Evolutionary conservation across 208 protist species (phyloP), one percentile per base, ranked within the genome.

Genomic region (Crithidia thermophila): DNA sequence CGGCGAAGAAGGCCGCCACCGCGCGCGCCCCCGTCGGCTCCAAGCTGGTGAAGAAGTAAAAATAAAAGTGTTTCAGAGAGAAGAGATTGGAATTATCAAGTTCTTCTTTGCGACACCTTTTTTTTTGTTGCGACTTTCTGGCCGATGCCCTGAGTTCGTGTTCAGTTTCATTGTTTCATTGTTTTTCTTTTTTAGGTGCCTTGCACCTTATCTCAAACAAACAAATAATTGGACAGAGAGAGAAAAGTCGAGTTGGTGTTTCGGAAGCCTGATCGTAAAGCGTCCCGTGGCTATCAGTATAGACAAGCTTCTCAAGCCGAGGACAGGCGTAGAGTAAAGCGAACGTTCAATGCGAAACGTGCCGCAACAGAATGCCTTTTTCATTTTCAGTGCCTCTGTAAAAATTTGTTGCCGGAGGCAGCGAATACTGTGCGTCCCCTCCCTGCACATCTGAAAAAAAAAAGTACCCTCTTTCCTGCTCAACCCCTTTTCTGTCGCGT

Each of bases 11-110:
- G 58, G 57, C 57, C 34, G 45, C 70, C 55, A 40, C 21, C 33
- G 53, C 63, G 31, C 77, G 72, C 68, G 76, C 57, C 21, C 84
- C 85, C 49, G 77, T 94, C 63, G 88, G 88, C 51, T 82, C 85
- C 60, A 90, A 87, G 74, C 69, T 91, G 55, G 75, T 64, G 75
- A 86, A 88, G 72, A 90, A 88, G 75, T 88, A 77, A 82, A 40
- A 37, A 11, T 39, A 39, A 14, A 11, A 14, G 36, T 39, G 36
- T 39, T 6, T 39, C 9, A 14, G 36, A 39, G 45, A 21, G 45
- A 21, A 18, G 5, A 4, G 2, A 0, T 16, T 39, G 59, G 28
- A 20, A 28, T 7, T 20, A 27, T 13, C 3, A 23, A 33, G 13
- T 61, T 31, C 52, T 31, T 59, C 34, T 3, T 1, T 18, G 34